These are phyloP conservation scores for Candida sakaeoensis DNA, from an alignment of 805 yeast species.

Conservation along the genomic window DNA sequence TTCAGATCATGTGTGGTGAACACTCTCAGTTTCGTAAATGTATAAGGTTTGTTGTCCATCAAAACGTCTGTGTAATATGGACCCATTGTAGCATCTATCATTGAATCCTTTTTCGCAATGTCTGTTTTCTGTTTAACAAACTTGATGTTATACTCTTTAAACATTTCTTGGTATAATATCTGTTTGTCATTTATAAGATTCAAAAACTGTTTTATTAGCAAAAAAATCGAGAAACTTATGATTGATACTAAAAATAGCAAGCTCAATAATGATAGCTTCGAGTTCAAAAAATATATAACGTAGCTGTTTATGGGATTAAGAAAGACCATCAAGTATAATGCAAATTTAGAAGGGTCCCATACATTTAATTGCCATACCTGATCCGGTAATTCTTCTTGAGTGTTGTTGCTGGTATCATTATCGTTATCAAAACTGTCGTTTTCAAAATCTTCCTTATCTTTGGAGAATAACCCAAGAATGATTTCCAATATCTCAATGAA, in stretches of 20 bases:
- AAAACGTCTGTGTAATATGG: constrained; percentile 20
- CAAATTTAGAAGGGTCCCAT: constrained; percentile 67
- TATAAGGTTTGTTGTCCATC: constrained; percentile 22
- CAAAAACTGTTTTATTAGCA: constrained; percentile 44
- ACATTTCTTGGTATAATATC: constrained; percentile 54
- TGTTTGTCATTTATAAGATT: constrained; percentile 54
- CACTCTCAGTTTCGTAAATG: constrained; percentile 34
- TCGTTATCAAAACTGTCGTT: constrained; percentile 18
- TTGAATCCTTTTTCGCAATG: constrained; percentile 52
- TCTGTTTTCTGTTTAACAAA: constrained; percentile 57
- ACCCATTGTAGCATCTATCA: constrained; percentile 53
- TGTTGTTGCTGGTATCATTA: constrained; percentile 11
- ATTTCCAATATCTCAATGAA: constrained; percentile 7
- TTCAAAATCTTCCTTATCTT: constrained; percentile 7
- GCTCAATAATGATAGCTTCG: constrained; percentile 24
- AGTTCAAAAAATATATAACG: constrained; percentile 33
- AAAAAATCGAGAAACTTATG: constrained; percentile 31
- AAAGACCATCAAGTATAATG: constrained; percentile 45
- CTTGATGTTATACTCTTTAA: constrained; percentile 61
- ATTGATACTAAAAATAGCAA: constrained; percentile 21
- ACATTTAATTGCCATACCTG: constrained; percentile 53
- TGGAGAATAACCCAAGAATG: constrained; percentile 2
- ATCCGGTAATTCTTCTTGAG: constrained; percentile 21
- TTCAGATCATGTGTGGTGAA: constrained; percentile 51
- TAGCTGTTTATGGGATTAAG: constrained; percentile 58